Evolutionary conservation across 2,329 filamentous ascomycete genomes (phyloP).

Genomic region (Westerdykella aurantiaca): DNA sequence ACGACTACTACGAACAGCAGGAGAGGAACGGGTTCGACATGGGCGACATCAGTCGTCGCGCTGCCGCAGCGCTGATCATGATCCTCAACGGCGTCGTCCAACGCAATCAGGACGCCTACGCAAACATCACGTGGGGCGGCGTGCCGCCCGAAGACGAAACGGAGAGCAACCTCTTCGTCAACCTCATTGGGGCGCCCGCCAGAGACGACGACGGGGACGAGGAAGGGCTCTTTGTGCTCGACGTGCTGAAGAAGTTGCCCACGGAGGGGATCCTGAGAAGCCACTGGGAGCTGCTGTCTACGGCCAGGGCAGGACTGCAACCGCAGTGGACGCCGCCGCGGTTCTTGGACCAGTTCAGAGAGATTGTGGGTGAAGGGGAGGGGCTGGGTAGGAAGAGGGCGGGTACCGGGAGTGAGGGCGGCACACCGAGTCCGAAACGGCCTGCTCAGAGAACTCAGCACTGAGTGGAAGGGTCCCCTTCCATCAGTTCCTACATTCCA

Average conservation of each 20-base stretch:
- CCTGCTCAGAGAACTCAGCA: slow-evolving; percentile 12
- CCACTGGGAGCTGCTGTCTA: slow-evolving; percentile 23
- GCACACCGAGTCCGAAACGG: slow-evolving; percentile 21
- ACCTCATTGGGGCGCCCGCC: slow-evolving; percentile 20
- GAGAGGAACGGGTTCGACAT: slow-evolving; percentile 15
- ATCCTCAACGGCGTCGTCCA: slow-evolving; percentile 30
- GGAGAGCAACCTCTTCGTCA: slow-evolving; percentile 29
- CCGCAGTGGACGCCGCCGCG: slow-evolving; percentile 17
- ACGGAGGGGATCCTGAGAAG: slow-evolving; percentile 27
- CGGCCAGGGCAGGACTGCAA: slow-evolving; percentile 23
- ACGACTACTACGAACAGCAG: slow-evolving; percentile 23
- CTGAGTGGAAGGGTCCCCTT: background rate
- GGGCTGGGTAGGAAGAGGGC: slow-evolving; percentile 25
- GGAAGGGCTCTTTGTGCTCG: slow-evolving; percentile 24
- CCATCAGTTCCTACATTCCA: background rate
- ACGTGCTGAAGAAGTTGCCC: slow-evolving; percentile 22
- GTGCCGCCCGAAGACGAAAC: slow-evolving; percentile 19
- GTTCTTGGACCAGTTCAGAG: slow-evolving; percentile 23
- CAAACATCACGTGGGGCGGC: slow-evolving; percentile 24
- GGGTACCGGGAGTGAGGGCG: slow-evolving; percentile 23
- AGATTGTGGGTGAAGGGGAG: slow-evolving; percentile 17
- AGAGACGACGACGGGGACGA: slow-evolving; percentile 1
- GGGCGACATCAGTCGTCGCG: slow-evolving; percentile 18
- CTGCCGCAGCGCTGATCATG: slow-evolving; percentile 26
- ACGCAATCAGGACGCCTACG: slow-evolving; percentile 31